Evolutionary conservation across 139 green algal species (phyloP).

Genomic region (Haematococcus lacustris): DNA sequence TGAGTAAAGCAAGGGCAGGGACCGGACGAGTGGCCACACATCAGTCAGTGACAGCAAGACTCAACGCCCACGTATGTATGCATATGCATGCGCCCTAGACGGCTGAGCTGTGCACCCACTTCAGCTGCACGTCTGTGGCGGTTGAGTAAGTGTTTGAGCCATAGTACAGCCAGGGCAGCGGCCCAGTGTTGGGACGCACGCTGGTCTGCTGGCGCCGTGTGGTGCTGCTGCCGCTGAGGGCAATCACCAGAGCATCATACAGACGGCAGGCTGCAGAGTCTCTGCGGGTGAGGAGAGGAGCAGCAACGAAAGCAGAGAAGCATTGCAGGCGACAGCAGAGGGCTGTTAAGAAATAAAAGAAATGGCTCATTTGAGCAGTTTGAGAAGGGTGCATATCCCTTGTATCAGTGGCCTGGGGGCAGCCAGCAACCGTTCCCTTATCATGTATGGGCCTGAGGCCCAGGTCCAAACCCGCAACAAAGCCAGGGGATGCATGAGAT

Average conservation of each 20-base stretch:
- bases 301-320: too few relatives aligned
- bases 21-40: background rate
- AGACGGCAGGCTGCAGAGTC: background rate
- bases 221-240: background rate
- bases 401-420: too few relatives aligned
- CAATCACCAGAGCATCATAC: background rate
- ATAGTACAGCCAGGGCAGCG: slow-evolving; percentile 51
- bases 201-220: background rate
- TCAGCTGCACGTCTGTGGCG: slow-evolving; percentile 27
- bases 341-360: too few relatives aligned
- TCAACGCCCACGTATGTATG: background rate
- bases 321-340: too few relatives aligned
- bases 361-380: background rate
- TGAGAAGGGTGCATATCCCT: too few relatives aligned
- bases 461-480: too few relatives aligned
- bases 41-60: background rate
- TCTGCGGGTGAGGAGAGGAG: too few relatives aligned
- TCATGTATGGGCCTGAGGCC: too few relatives aligned
- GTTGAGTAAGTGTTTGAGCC: slow-evolving; percentile 21
- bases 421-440: background rate
- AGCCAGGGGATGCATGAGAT: too few relatives aligned
- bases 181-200: slow-evolving; percentile 9
- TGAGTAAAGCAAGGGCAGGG: too few relatives aligned
- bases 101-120: slow-evolving; percentile 19
- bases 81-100: too few relatives aligned